A percentile compares a stretch with the other conserved stretches of the same genome.
These are phyloP conservation scores for Rhamnella rubrinervis DNA, from an alignment of 331 rosid species.

Conservation along the genomic window DNA sequence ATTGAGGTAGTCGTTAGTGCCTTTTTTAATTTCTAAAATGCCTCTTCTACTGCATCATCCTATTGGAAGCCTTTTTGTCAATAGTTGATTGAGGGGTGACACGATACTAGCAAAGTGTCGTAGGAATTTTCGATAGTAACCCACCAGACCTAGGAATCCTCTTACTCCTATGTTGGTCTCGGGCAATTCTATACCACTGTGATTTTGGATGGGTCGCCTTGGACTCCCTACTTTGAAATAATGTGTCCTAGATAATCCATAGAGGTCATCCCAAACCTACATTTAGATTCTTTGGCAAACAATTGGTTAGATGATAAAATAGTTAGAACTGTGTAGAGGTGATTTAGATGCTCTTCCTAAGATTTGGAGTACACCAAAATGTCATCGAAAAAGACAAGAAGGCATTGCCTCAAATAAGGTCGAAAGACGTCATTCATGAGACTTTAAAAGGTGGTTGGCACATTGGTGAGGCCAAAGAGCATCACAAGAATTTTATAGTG, in stretches of 20 bases:
- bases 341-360: background rate
- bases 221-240: too few relatives aligned
- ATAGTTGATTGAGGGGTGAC: background rate
- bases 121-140: background rate
- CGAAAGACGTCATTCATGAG: background rate
- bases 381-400: too few relatives aligned
- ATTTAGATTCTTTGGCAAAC: background rate
- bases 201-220: background rate
- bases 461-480: background rate
- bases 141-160: background rate
- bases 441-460: background rate
- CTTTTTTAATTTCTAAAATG: too few relatives aligned
- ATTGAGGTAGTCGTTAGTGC: background rate
- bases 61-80: background rate
- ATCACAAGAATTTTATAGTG: background rate
- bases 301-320: background rate
- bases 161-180: background rate
- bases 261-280: background rate
- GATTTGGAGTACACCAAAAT: background rate
- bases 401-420: background rate
- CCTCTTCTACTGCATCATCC: background rate
- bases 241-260: too few relatives aligned
- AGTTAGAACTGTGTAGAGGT: background rate
- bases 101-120: background rate
- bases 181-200: background rate